Evolutionary conservation across 441 rosid genomes (phyloP).

Genomic region (Erysimum cheiri): DNA sequence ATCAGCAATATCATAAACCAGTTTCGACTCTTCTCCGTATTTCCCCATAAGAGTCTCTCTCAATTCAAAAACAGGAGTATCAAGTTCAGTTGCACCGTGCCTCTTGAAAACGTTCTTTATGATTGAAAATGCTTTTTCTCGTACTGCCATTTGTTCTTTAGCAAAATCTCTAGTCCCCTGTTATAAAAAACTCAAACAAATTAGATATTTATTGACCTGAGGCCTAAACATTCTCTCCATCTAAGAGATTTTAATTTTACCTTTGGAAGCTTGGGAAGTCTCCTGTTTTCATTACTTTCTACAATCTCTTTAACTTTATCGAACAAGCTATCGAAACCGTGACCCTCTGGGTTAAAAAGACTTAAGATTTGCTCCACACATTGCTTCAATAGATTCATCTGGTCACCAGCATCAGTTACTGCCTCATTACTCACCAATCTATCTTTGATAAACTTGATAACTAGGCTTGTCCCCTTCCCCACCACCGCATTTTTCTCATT

Average conservation of each 20-base stretch:
- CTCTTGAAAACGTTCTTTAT: constrained; percentile 81
- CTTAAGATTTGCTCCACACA: constrained; percentile 52
- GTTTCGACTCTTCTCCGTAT: constrained; percentile 95
- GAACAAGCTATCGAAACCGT: constrained; percentile 57
- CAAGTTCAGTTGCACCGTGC: constrained; percentile 89
- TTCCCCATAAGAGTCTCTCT: constrained; percentile 95
- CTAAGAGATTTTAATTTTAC: constrained; percentile 44
- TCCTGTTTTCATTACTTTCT: constrained; percentile 90
- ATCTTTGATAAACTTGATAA: constrained; percentile 74
- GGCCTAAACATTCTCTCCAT: neutral
- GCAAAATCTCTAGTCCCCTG: constrained; percentile 96
- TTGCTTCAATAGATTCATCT: constrained; percentile 47
- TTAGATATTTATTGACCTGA: constrained; percentile 21
- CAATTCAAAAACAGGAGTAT: constrained; percentile 96
- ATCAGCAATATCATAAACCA: constrained; percentile 94
- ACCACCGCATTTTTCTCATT: constrained; percentile 63
- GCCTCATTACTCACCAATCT: constrained; percentile 51
- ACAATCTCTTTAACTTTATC: constrained; percentile 71
- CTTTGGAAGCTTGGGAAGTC: constrained; percentile 96
- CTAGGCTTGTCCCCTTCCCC: constrained; percentile 77
- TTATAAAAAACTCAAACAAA: constrained; percentile 27
- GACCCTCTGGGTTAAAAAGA: constrained; percentile 58
- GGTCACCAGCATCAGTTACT: constrained; percentile 41
- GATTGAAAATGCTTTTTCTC: constrained; percentile 83
- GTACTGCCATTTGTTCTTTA: constrained; percentile 80